These are phyloP conservation scores for Flaveria linearis DNA, from an alignment of 129 eudicot species.

Conservation along the genomic window DNA sequence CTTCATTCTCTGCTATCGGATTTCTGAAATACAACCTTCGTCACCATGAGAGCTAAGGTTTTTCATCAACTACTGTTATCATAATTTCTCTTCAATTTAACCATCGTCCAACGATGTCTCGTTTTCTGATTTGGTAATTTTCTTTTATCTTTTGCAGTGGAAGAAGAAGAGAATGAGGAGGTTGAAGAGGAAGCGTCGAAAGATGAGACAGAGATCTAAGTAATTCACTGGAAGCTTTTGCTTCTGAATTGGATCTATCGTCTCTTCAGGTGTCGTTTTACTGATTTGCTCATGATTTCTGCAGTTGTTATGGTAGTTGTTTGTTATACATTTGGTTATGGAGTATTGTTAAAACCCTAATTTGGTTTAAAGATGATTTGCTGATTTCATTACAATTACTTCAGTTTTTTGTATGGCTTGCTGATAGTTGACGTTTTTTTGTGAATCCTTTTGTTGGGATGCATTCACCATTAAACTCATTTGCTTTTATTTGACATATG, in stretches of 20 bases:
- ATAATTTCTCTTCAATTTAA: neutral
- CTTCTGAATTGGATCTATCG: neutral
- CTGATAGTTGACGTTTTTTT: neutral
- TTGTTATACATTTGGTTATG: slow-evolving; percentile 1
- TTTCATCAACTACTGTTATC: neutral
- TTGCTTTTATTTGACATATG: no score
- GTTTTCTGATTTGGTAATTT: neutral
- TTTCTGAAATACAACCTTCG: neutral
- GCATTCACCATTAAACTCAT: no score
- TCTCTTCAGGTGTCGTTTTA: neutral
- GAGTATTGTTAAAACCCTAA: slow-evolving; percentile 16
- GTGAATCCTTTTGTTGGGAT: neutral
- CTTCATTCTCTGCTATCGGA: neutral
- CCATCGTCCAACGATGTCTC: neutral
- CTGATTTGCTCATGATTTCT: neutral
- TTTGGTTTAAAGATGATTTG: neutral
- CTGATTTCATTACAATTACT: neutral
- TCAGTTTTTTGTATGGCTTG: neutral
- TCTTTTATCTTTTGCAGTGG: slow-evolving; percentile 30
- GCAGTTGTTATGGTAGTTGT: neutral
- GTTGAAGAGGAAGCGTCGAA: slow-evolving; percentile 67
- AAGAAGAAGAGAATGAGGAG: slow-evolving; percentile 49
- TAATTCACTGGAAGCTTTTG: neutral
- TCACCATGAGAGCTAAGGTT: neutral
- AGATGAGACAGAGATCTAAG: slow-evolving; percentile 68